Evolutionary conservation across 192 early-diverging fungal genomes (phyloP).

Genomic region (Diversispora eburnea): DNA sequence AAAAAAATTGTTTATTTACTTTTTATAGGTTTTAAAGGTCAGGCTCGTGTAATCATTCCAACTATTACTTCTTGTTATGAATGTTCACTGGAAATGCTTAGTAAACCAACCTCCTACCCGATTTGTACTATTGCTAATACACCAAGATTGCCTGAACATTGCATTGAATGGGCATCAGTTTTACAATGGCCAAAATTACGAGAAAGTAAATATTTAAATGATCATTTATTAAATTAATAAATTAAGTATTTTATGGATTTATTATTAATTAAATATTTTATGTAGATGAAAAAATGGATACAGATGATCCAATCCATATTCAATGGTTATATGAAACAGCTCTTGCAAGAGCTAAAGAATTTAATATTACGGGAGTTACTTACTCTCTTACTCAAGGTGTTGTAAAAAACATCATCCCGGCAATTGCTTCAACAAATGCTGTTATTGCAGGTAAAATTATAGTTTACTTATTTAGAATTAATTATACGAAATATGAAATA

Average conservation of each 20-base stretch:
- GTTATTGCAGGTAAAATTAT: slow-evolving; percentile 56
- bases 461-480: not conserved
- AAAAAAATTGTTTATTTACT: not conserved
- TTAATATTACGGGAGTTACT: slow-evolving; percentile 83
- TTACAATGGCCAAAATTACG: slow-evolving; percentile 88
- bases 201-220: slow-evolving; percentile 30
- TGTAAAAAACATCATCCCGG: slow-evolving; percentile 98
- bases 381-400: slow-evolving; percentile 93
- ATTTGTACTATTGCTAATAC: slow-evolving; percentile 99
- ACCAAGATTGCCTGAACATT: slow-evolving; percentile 95
- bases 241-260: not conserved
- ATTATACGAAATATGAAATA: slow-evolving; percentile 12
- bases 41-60: slow-evolving; percentile 89
- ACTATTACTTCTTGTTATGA: slow-evolving; percentile 88
- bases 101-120: slow-evolving; percentile 84
- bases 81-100: slow-evolving; percentile 90
- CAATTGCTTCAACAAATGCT: slow-evolving; percentile 90
- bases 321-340: slow-evolving; percentile 72
- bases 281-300: slow-evolving; percentile 64
- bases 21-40: slow-evolving; percentile 80
- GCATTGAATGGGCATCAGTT: slow-evolving; percentile 94
- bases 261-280: not conserved
- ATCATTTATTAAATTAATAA: not conserved
- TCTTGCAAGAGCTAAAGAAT: slow-evolving; percentile 65
- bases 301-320: slow-evolving; percentile 74